phyloP scores from a whole-genome alignment of 495 filamentous ascomycete species.

The Neurospora sp. region DNA sequence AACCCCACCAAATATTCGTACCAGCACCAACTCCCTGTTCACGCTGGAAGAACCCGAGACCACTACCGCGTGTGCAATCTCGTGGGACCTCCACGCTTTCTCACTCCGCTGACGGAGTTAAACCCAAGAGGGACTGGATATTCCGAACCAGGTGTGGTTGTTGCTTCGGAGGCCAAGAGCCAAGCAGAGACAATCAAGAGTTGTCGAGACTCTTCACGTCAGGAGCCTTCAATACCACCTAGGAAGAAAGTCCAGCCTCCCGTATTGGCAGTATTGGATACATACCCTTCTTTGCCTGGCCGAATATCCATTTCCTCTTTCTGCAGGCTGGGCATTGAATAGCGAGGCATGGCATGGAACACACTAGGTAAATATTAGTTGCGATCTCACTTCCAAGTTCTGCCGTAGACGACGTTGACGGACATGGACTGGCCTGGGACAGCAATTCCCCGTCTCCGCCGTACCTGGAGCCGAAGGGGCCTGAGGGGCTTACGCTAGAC shows the following conservation, averaged over 20 bases:
- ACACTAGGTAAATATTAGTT: background rate
- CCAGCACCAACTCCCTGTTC: background rate
- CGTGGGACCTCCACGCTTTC: background rate
- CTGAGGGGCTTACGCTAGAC: background rate
- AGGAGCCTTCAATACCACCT: background rate
- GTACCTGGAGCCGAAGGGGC: background rate
- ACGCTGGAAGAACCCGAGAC: background rate
- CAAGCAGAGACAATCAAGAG: background rate
- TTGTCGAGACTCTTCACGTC: background rate
- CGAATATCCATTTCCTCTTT: background rate
- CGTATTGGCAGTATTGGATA: background rate
- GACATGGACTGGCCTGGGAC: background rate
- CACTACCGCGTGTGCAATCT: background rate
- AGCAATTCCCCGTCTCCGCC: background rate
- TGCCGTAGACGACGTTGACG: background rate
- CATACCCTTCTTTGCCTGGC: background rate
- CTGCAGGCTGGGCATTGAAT: background rate
- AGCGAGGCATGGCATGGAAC: background rate
- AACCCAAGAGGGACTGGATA: background rate
- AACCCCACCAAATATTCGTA: background rate
- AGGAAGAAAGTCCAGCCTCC: background rate
- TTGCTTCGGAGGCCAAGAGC: background rate
- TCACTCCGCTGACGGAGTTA: background rate
- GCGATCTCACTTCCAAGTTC: background rate
- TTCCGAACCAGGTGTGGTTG: background rate